Evolutionary conservation across 1,284 basidiomycete genomes (phyloP), one percentile per base, ranked within the genome.

Genomic region (Heterobasidion irregulare): DNA sequence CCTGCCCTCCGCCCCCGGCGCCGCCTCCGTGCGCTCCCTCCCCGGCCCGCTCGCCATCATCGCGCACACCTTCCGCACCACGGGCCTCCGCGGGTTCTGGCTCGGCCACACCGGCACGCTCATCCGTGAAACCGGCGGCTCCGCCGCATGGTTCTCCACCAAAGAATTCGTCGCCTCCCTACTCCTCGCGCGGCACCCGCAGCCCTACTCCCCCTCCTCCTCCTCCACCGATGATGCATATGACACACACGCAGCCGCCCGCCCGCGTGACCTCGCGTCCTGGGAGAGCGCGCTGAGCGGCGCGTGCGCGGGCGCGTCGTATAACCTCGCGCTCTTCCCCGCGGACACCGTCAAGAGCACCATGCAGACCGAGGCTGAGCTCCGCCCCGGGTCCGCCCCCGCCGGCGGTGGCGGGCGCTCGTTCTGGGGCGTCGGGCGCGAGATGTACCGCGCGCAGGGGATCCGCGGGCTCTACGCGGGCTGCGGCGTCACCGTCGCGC

Each of bases 321-420:
- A 94, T 75, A 96, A 93, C 64, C 73, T 95, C 63, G 78, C 86
- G 16, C 73, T 93, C 48, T 97, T 95, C 75, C 94, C 94, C 0
- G 94, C 94, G 12, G 96, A 99, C 70, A 90, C 89, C 38, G 83
- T 98, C 65, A 99, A 99, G 75, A 93, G 89, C 61, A 82, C 93
- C 47, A 92, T 99, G 70, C 96, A 98, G 76, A 98, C 96, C 0
- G 89, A 89, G 68, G 89, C 89, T 53, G 95, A 98, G 72, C 76
- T 98, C 59, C 76, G 85, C 8, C 85, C 87, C 2, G 65, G 70
- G 35, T 59, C 76, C 84, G 8, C 84, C 87, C 2, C 64, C 70
- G 71, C 58, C 58, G 68, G 16, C 64, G n/a, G 38, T 4, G 78
- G 9, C 1, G 50, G 46, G 45, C 77, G 85, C 8, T 98, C 98